A percentile compares a stretch with the other conserved stretches of the same genome.
Evolutionary conservation across 1,284 basidiomycete genomes (phyloP).

Genomic region (Porogramme epimiltina): DNA sequence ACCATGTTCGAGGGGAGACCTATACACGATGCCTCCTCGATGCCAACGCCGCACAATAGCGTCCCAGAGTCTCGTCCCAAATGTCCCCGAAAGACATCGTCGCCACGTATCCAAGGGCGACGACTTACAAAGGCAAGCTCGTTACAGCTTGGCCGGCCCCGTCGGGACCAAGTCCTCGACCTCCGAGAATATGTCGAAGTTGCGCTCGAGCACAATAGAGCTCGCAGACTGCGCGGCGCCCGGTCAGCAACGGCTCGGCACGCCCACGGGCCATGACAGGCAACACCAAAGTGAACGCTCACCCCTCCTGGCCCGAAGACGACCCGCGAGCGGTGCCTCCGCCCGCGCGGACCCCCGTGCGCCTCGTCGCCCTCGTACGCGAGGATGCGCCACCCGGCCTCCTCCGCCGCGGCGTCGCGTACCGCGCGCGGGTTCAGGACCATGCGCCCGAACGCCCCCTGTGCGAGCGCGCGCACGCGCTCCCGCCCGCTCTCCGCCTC

Average conservation of each 20-base stretch:
- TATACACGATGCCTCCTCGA: too few species aligned
- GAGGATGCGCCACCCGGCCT: slow-evolving; percentile 44
- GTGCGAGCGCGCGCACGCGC: slow-evolving; percentile 48
- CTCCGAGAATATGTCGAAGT: slow-evolving; percentile 61
- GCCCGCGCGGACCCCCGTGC: slow-evolving; percentile 57
- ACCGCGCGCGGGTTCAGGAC: slow-evolving; percentile 52
- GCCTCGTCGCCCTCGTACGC: slow-evolving; percentile 72
- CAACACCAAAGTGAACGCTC: slow-evolving; percentile 23
- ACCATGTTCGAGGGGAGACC: too few species aligned
- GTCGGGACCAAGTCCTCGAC: slow-evolving; percentile 23
- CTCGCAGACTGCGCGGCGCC: slow-evolving; percentile 41
- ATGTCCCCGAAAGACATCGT: too few species aligned
- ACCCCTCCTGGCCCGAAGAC: slow-evolving; percentile 49
- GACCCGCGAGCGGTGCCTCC: slow-evolving; percentile 55
- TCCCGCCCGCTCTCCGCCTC: slow-evolving; percentile 37
- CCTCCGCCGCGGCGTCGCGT: slow-evolving; percentile 38
- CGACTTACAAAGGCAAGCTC: background rate
- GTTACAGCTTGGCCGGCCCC: slow-evolving; percentile 18
- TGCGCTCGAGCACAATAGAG: slow-evolving; percentile 52
- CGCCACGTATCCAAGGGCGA: too few species aligned
- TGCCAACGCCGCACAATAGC: too few species aligned
- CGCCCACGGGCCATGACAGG: background rate
- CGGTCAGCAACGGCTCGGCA: background rate
- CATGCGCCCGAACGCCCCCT: slow-evolving; percentile 59
- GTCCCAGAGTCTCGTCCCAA: too few species aligned